Evolutionary conservation across 306 rosid species (phyloP), one percentile per base, ranked within the genome.

Genomic region (Cucurbita pepo): DNA sequence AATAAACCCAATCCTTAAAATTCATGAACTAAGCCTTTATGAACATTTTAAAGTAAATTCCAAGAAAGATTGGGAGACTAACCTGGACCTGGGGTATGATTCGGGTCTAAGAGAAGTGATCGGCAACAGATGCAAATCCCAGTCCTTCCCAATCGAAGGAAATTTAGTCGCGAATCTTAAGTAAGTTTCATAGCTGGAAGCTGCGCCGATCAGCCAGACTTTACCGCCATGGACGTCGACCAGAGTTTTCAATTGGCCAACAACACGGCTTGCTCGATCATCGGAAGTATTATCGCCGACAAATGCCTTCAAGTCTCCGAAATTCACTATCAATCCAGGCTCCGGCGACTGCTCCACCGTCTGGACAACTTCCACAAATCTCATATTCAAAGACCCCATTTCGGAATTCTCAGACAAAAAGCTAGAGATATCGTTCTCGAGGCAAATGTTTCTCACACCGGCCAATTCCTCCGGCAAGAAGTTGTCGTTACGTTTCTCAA

Each of bases 81-180:
- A 88, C 96, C 90, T 91, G 7, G 99, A 90, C 69, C 82, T 88
- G 14, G 88, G 96, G 78, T 77, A 86, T 13, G 95, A 78, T 82
- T 89, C 88, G 47, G 92, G 75, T 58, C 76, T 84, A 53, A 86
- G 78, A 81, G 90, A 91, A n/a, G 96, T 91, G 50, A 95, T 95
- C 1, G 95, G 99, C 5, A 91, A 83, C 83, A 87, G 95, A 76
- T 89, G 95, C 81, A 95, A 78, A 72, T 89, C 90, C 97, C 91
- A 91, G 5, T 95, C 96, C 79, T 85, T 95, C 73, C 91, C 99
- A 0, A 91, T 61, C n/a, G 82, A 80, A 21, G 95, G 88, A 81
- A 86, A 95, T 78, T 69, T 83, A 6, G 77, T 84, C 60, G 89
- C 69, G 66, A 95, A 89, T 60, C 88, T 89, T 87, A 89, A 78